These are phyloP conservation scores for Pharnaceum exiguum DNA, from an alignment of 148 eudicot species.

Conservation along the genomic window DNA sequence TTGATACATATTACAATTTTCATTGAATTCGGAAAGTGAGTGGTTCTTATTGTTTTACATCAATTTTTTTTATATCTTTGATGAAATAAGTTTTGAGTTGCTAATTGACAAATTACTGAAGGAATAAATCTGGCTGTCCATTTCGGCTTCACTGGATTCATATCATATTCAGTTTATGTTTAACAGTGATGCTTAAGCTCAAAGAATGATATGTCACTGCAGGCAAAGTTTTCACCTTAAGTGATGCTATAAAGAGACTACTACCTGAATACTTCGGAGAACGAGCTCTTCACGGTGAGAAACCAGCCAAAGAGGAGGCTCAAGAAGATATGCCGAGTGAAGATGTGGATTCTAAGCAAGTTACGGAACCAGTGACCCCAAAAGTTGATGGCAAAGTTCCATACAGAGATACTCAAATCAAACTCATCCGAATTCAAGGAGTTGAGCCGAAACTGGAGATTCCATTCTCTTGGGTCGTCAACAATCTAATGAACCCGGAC, in stretches of 20 bases:
- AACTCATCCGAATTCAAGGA: constrained; percentile 82
- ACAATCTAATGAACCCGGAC: constrained; percentile 91
- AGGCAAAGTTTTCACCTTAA: constrained; percentile 70
- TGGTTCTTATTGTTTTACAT: not conserved
- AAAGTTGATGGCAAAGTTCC: constrained; percentile 9
- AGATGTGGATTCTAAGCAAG: constrained; percentile 25
- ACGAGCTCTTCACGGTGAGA: constrained; percentile 15
- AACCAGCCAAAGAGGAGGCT: constrained; percentile 19
- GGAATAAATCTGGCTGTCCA: too few relatives aligned
- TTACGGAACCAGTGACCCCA: constrained; percentile 29
- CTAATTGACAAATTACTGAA: too few relatives aligned
- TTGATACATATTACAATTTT: not conserved
- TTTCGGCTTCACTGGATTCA: not conserved
- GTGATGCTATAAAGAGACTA: constrained; percentile 65
- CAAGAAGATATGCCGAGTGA: constrained; percentile 29
- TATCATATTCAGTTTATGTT: not conserved
- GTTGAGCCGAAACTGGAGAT: constrained; percentile 67
- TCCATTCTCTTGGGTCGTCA: constrained; percentile 89
- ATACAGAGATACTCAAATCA: constrained; percentile 35
- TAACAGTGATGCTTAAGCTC: not conserved
- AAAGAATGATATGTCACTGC: constrained; percentile 13
- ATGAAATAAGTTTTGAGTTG: too few relatives aligned
- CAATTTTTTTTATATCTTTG: too few relatives aligned
- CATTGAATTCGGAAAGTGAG: not conserved
- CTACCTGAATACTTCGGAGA: constrained; percentile 60